Conservation (phyloP, 768 basidiomycete genomes). For the Lactarius tabidus region DNA sequence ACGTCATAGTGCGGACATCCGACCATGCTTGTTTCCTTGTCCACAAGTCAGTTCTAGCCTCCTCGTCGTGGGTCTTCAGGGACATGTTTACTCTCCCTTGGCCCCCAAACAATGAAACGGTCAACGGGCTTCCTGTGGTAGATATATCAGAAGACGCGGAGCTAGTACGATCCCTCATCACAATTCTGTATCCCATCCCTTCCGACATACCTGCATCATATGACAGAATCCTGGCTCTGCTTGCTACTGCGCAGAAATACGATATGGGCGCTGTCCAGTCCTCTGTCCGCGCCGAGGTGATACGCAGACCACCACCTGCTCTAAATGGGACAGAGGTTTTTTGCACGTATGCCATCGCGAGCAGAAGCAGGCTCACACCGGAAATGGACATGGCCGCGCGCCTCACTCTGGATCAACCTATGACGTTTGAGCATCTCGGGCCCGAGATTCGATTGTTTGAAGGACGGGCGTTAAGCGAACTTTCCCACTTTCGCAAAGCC, state of each 20-base stretch:
- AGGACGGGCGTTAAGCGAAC: background rate
- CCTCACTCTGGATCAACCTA: background rate
- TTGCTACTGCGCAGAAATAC: conserved; percentile 28
- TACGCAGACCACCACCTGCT: background rate
- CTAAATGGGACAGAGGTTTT: background rate
- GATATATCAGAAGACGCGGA: conserved; percentile 14
- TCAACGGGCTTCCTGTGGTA: conserved; percentile 22
- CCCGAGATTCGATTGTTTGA: background rate
- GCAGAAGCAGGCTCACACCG: background rate
- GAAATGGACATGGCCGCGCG: background rate
- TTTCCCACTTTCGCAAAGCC: background rate
- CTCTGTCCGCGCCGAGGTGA: background rate
- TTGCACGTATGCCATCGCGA: conserved; percentile 22
- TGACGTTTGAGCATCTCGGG: conserved; percentile 4
- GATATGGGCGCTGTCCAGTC: conserved; percentile 20
- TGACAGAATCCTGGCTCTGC: background rate
- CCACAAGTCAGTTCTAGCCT: conserved; percentile 32
- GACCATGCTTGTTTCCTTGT: conserved; percentile 25
- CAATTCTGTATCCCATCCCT: background rate
- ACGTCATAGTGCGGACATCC: conserved; percentile 13
- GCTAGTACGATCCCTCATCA: background rate
- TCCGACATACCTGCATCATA: background rate
- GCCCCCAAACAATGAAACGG: background rate
- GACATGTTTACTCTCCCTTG: conserved; percentile 31
- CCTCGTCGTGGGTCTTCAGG: conserved; percentile 32